Percentiles rank a stretch among this genome's conserved stretches.
Conservation (phyloP, 805 yeast species). For the Maudiozyma turicensis region DNA sequence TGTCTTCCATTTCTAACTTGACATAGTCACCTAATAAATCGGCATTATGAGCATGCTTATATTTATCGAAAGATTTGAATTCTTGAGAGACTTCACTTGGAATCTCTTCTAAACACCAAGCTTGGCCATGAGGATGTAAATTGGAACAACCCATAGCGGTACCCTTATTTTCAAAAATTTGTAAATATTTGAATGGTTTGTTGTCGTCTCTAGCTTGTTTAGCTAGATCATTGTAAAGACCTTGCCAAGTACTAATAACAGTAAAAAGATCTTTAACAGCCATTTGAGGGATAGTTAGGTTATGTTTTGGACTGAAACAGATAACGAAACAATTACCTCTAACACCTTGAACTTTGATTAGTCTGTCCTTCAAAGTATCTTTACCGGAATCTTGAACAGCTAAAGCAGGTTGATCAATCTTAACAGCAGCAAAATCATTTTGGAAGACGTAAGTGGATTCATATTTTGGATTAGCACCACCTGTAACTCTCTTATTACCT, state of each 20-base stretch:
- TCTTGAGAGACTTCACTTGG: constrained; percentile 63
- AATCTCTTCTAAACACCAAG: constrained; percentile 58
- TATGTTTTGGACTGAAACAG: constrained; percentile 64
- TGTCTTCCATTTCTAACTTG: constrained; percentile 40
- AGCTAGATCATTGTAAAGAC: constrained; percentile 38
- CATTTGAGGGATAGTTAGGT: constrained; percentile 59
- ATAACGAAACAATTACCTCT: constrained; percentile 62
- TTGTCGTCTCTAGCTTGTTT: constrained; percentile 29
- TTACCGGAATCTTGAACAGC: constrained; percentile 10
- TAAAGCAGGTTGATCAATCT: constrained; percentile 43
- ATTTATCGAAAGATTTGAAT: constrained; percentile 40
- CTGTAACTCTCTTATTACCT: constrained; percentile 56
- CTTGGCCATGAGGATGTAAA: constrained; percentile 78
- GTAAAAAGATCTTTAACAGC: constrained; percentile 30
- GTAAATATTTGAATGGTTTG: constrained; percentile 47
- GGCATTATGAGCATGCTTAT: constrained; percentile 33
- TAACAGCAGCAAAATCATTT: constrained; percentile 67
- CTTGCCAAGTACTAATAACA: constrained; percentile 56
- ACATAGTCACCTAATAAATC: constrained; percentile 59
- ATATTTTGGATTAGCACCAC: constrained; percentile 49
- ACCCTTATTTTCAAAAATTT: constrained; percentile 71
- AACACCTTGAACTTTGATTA: constrained; percentile 49
- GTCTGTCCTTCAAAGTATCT: constrained; percentile 30
- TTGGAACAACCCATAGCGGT: constrained; percentile 76
- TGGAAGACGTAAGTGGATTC: constrained; percentile 48